Evolutionary conservation across 345 rosid species (phyloP).

Genomic region (Eucalyptus albens): DNA sequence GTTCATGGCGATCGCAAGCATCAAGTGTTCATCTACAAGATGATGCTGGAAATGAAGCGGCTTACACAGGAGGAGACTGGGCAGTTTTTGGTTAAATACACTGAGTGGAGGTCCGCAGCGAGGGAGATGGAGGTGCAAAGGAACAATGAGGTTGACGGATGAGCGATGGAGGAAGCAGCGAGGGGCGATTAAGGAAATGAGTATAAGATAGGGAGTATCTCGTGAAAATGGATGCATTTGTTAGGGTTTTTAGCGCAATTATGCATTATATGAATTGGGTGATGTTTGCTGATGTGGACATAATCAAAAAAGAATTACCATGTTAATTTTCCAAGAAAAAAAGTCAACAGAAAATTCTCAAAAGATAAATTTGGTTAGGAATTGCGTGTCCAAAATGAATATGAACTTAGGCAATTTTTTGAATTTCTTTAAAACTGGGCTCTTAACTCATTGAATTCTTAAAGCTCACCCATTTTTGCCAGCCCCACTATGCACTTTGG

Average conservation of each 20-base stretch:
- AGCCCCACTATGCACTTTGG: background rate
- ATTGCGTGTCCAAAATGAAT: background rate
- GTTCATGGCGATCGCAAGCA: background rate
- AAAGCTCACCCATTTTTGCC: background rate
- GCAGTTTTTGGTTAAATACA: background rate
- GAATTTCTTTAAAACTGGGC: background rate
- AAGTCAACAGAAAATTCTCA: background rate
- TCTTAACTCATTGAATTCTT: background rate
- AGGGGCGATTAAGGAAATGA: accelerated
- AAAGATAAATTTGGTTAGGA: background rate
- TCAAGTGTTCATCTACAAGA: background rate
- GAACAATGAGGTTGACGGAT: background rate
- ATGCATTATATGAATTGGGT: background rate
- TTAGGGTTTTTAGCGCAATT: background rate
- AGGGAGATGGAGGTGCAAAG: background rate
- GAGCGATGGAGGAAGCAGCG: background rate
- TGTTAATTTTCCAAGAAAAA: background rate
- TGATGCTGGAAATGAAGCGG: background rate
- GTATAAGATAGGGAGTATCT: background rate
- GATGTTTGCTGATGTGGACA: background rate
- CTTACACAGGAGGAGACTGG: background rate
- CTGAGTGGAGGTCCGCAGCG: background rate
- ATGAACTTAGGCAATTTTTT: accelerated
- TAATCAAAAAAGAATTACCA: background rate
- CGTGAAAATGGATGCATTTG: background rate